Base-by-base conservation (phyloP, 352 stramenopile genomes). In the Globisporangium abappressorium region DNA sequence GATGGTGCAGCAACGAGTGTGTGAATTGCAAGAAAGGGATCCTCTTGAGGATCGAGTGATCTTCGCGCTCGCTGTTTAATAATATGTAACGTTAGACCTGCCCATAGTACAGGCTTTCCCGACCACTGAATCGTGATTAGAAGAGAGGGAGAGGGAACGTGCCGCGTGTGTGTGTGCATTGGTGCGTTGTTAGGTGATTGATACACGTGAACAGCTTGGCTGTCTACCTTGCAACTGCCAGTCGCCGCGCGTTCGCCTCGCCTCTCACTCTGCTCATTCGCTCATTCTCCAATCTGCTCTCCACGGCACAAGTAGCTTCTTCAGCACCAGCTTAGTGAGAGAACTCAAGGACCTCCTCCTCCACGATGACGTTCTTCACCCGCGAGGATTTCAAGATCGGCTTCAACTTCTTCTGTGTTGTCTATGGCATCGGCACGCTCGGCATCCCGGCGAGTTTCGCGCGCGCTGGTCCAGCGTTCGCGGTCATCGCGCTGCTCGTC, bases 401-500 rank as follows among this genome's bases (percentile, higher is more conserved):
- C 36, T 86, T 86, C 69, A 86, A 82, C 69, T 82, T 86, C 72
- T 84, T 86, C 67, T 90, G 82, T 65, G 82, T 74, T 53, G 79
- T 90, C 34, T 90, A 86, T 51, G 82, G 82, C 61, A 87, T 91
- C 57, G 82, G 82, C 33, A 89, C 82, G 41, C 75, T 91, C 5
- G 79, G 81, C 33, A 70, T 91, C 12, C 81, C 82, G 22, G 82
- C 76, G 61, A 91, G 89, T 67, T 91, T 86, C 65, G 75, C 82
- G 18, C 82, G 82, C 22, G 83, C 82, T 3, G 82, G 82, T 0
- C 73, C 72, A 2, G 70, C 72, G 9, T 74, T 81, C 38, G 80
- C 80, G 43, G 79, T 73, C 11, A 72, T 83, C 47, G 82, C 82
- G 14, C 59, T 87, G 46, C 51, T 87, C 46, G 74, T 89, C 66